These are phyloP conservation scores for Cairneyella variabilis DNA, from an alignment of 495 filamentous ascomycete genomes.

Conservation along the genomic window DNA sequence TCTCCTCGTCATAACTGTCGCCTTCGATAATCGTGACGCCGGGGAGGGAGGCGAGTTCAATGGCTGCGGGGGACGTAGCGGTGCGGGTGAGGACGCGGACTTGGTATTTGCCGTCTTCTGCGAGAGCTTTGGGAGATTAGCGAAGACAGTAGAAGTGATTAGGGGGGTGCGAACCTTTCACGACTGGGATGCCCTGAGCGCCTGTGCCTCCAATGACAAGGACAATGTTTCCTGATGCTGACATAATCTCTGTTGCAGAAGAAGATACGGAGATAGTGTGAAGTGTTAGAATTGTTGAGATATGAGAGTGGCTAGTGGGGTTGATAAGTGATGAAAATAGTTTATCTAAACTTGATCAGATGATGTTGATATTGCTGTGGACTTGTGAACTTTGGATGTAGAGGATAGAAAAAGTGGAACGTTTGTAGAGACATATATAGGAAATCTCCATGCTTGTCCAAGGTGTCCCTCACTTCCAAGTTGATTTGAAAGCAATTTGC, in stretches of 20 bases:
- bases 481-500: no score
- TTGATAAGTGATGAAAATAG: no score
- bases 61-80: constrained; percentile 33
- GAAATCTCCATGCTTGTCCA: no score
- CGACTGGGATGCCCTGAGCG: constrained; percentile 49
- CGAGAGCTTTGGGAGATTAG: constrained; percentile 31
- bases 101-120: constrained; percentile 36
- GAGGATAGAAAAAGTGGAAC: no score
- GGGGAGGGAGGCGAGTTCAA: constrained; percentile 33
- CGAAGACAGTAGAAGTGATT: neutral
- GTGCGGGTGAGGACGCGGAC: constrained; percentile 48
- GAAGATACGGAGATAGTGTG: no score
- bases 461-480: no score
- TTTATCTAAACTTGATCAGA: no score
- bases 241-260: constrained; percentile 27
- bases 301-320: no score
- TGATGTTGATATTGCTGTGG: no score
- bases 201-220: constrained; percentile 52
- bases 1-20: constrained; percentile 29
- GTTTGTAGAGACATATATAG: no score
- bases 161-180: constrained; percentile 24
- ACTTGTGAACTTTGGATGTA: no score
- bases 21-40: constrained; percentile 36
- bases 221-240: constrained; percentile 28
- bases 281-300: no score